phyloP scores from a whole-genome alignment of 139 green algal genomes.

The Asterochloris erici region DNA sequence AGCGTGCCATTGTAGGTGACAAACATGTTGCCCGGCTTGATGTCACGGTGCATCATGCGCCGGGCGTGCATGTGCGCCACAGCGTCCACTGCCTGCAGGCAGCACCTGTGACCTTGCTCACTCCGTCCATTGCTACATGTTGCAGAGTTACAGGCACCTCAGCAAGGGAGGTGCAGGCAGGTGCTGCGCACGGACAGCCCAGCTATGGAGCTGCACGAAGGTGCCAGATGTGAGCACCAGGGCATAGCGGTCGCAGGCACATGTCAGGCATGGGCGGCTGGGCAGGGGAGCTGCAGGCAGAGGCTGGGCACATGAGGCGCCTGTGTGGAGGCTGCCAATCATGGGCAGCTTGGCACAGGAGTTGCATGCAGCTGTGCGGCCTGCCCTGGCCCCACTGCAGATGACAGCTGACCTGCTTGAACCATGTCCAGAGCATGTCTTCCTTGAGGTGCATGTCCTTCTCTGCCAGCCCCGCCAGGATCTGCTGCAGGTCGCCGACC shows the following conservation, averaged over 20 bases:
- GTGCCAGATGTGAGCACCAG: too few species aligned
- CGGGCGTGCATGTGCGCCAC: slow-evolving; percentile 58
- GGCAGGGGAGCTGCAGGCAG: too few species aligned
- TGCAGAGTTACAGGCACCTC: slow-evolving; percentile 23
- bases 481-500: slow-evolving; percentile 40
- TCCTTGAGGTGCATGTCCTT: slow-evolving; percentile 19
- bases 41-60: slow-evolving; percentile 65
- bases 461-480: slow-evolving; percentile 22
- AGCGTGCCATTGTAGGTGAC: slow-evolving; percentile 45
- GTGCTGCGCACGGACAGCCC: too few species aligned
- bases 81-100: neutral
- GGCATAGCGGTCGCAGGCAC: too few species aligned
- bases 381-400: too few species aligned
- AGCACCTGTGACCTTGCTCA: neutral
- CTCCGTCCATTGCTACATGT: neutral
- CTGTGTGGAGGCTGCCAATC: too few species aligned
- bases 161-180: slow-evolving; percentile 27
- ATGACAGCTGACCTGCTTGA: too few species aligned
- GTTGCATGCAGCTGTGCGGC: too few species aligned
- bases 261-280: too few species aligned
- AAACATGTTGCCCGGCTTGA: slow-evolving; percentile 82
- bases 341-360: too few species aligned
- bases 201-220: too few species aligned
- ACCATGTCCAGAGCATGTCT: slow-evolving; percentile 3
- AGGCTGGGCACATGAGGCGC: too few species aligned